phyloP scores from a whole-genome alignment of 2,329 filamentous ascomycete species.

The Bipolaris victoriae region DNA sequence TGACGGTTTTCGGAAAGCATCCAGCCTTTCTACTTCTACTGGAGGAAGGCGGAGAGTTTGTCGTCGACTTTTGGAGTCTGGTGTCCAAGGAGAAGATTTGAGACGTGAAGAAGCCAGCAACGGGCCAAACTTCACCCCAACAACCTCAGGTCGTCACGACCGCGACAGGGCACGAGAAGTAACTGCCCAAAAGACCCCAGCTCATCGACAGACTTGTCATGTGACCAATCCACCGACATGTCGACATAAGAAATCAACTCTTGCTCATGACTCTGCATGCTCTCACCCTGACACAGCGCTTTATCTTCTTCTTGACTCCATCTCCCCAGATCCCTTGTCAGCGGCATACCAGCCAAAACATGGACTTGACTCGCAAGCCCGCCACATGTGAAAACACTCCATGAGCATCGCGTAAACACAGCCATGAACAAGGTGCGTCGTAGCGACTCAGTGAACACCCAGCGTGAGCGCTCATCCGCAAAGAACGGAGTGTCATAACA shows the following conservation, averaged over 20 bases:
- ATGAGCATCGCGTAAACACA: conserved; percentile 34
- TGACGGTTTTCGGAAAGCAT: conserved; percentile 24
- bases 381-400: conserved; percentile 24
- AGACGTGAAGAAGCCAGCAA: neutral
- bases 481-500: conserved; percentile 27
- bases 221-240: conserved; percentile 21
- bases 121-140: neutral
- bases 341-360: neutral
- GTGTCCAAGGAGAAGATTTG: neutral
- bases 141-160: conserved; percentile 9
- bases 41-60: conserved; percentile 37
- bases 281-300: neutral
- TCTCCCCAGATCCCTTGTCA: neutral
- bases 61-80: conserved; percentile 23
- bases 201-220: conserved; percentile 12
- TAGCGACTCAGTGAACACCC: conserved; percentile 40
- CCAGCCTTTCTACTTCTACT: conserved; percentile 26
- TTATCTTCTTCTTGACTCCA: neutral
- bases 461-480: conserved; percentile 14
- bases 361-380: conserved; percentile 27
- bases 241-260: conserved; percentile 34
- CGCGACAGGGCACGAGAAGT: conserved; percentile 35
- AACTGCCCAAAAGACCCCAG: conserved; percentile 33
- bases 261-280: conserved; percentile 21
- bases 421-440: conserved; percentile 39